These are phyloP conservation scores for Ajuga chamaepitys DNA, from an alignment of 257 asterid genomes.

Conservation along the genomic window DNA sequence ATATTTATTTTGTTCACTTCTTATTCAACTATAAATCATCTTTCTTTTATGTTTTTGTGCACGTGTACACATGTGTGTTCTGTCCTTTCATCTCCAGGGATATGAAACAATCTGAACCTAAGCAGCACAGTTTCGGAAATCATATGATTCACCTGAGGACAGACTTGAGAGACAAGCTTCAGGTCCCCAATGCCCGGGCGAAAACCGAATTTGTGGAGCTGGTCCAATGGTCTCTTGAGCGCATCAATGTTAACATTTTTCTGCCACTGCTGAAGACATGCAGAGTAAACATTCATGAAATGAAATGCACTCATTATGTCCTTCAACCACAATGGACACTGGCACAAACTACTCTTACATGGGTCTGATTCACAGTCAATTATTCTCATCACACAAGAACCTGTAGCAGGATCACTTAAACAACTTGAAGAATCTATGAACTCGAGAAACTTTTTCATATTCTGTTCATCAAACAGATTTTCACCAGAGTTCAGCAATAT, in stretches of 20 bases:
- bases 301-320: slow-evolving; percentile 44
- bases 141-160: slow-evolving; percentile 56
- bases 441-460: slow-evolving; percentile 30
- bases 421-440: slow-evolving; percentile 52
- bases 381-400: slow-evolving; percentile 41
- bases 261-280: slow-evolving; percentile 46
- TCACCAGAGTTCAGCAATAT: slow-evolving; percentile 34
- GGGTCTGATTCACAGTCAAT: slow-evolving; percentile 21
- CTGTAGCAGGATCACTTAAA: slow-evolving; percentile 44
- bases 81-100: too few relatives aligned
- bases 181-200: slow-evolving; percentile 36
- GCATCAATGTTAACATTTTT: slow-evolving; percentile 30
- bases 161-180: slow-evolving; percentile 60
- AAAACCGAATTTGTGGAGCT: slow-evolving; percentile 43
- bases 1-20: too few relatives aligned
- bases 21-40: too few relatives aligned
- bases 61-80: too few relatives aligned
- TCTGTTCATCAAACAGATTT: slow-evolving; percentile 38
- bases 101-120: background rate
- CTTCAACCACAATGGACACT: slow-evolving; percentile 77
- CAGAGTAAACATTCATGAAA: slow-evolving; percentile 54
- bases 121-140: background rate
- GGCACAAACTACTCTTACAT: slow-evolving; percentile 34
- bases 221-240: slow-evolving; percentile 37
- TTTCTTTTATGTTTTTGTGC: too few relatives aligned